Conservation (phyloP, 179 eudicot genomes). For the Beta corolliflora region DNA sequence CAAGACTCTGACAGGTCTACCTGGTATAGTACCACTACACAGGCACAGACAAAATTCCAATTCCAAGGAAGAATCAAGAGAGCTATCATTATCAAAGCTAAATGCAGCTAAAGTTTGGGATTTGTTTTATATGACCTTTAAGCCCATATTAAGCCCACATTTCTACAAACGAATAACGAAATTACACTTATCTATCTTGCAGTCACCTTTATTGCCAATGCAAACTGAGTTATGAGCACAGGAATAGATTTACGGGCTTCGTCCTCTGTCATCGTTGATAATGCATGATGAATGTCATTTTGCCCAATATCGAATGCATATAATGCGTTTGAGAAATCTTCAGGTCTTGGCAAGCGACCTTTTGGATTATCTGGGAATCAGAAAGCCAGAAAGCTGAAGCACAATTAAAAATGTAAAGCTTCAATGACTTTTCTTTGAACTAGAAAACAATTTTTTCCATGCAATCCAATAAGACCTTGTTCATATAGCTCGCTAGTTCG, state of each 20-base stretch:
- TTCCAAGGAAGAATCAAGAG: too few relatives aligned
- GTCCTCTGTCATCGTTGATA: constrained; percentile 32
- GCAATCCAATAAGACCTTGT: constrained; percentile 23
- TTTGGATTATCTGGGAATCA: constrained; percentile 25
- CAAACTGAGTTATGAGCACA: constrained; percentile 40
- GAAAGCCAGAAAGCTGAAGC: background rate
- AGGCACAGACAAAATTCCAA: too few relatives aligned
- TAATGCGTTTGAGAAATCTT: constrained; percentile 53
- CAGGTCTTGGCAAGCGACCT: constrained; percentile 39
- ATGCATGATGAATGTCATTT: constrained; percentile 53
- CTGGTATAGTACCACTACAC: too few relatives aligned
- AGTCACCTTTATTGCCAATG: constrained; percentile 48
- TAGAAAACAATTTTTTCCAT: background rate
- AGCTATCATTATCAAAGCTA: too few relatives aligned
- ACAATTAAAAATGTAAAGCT: background rate
- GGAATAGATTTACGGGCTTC: constrained; percentile 48
- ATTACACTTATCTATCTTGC: background rate
- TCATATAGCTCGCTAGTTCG: constrained; percentile 26
- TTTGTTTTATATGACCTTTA: background rate
- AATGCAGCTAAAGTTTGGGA: background rate
- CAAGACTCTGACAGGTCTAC: too few relatives aligned
- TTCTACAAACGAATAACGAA: background rate
- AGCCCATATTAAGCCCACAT: too few relatives aligned
- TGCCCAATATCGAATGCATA: constrained; percentile 69
- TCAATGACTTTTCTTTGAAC: background rate